phyloP scores from a whole-genome alignment of 176 grass and related monocot species.

The Oryza meridionalis region DNA sequence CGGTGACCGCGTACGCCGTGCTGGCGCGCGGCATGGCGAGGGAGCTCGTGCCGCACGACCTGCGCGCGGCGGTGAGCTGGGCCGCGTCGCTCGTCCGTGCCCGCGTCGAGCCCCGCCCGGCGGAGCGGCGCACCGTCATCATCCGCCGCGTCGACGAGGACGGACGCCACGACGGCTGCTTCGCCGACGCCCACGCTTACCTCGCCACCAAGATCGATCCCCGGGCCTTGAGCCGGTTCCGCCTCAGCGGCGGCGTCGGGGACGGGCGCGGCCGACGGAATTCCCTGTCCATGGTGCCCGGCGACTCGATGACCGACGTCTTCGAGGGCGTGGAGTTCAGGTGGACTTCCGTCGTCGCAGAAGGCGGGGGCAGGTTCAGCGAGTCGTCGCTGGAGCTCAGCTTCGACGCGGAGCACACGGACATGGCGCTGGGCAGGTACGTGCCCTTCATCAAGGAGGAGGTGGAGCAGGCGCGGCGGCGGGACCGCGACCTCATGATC shows the following conservation, averaged over 20 bases:
- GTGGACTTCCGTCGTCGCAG: conserved; percentile 33
- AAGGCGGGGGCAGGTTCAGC: background rate
- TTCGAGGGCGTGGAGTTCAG: conserved; percentile 50
- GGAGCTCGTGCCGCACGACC: conserved; percentile 57
- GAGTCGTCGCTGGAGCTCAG: conserved; percentile 33
- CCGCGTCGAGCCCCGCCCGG: conserved; percentile 9
- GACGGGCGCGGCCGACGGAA: background rate
- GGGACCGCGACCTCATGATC: conserved; percentile 30
- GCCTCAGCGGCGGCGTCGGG: background rate
- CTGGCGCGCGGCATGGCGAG: conserved; percentile 42
- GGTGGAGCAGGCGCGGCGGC: background rate
- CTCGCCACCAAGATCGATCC: conserved; percentile 49
- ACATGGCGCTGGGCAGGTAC: conserved; percentile 30
- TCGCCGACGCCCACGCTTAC: conserved; percentile 41
- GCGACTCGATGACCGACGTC: conserved; percentile 33
- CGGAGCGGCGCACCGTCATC: conserved; percentile 44
- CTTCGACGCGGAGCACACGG: conserved; percentile 44
- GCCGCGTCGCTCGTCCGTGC: conserved; percentile 1
- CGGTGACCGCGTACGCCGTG: conserved; percentile 45
- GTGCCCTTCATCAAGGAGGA: conserved; percentile 30
- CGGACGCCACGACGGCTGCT: background rate
- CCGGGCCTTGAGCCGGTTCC: conserved; percentile 34
- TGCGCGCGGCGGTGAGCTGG: conserved; percentile 46
- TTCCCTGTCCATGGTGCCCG: conserved; percentile 31
- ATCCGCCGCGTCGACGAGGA: conserved; percentile 1